Evolutionary conservation across 2,329 filamentous ascomycete species (phyloP).

Genomic region (Xylariaceae sp.): DNA sequence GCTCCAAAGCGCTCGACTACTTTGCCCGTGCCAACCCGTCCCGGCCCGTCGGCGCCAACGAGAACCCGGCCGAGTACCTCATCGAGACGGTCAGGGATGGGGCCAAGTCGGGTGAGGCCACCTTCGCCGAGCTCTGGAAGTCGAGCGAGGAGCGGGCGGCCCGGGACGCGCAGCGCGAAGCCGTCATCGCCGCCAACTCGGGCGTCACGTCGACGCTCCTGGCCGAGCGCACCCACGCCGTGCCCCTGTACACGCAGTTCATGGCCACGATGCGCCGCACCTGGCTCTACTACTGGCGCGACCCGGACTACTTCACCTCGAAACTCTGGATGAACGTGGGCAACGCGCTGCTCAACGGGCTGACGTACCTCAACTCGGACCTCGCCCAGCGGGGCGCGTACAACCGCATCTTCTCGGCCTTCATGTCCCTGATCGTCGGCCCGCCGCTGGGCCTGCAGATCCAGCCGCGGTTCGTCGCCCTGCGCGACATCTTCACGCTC

Average conservation of each 20-base stretch:
- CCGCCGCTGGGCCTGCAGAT: conserved; percentile 71
- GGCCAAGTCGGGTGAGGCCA: conserved; percentile 20
- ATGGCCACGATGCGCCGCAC: conserved; percentile 7
- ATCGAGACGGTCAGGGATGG: conserved; percentile 33
- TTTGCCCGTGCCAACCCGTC: conserved; percentile 49
- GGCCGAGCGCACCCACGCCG: conserved; percentile 4
- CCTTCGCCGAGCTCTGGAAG: neutral
- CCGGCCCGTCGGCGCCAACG: conserved; percentile 42
- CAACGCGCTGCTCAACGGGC: conserved; percentile 61
- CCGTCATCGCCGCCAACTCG: conserved; percentile 47
- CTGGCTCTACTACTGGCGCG: conserved; percentile 59
- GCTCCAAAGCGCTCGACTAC: conserved; percentile 43
- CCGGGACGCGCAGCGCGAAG: conserved; percentile 24
- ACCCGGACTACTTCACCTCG: conserved; percentile 55
- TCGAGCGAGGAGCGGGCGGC: conserved; percentile 3
- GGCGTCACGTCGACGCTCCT: neutral
- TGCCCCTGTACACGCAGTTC: conserved; percentile 6
- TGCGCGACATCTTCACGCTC: conserved; percentile 60
- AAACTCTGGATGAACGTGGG: conserved; percentile 57
- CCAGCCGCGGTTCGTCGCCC: conserved; percentile 63
- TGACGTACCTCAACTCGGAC: conserved; percentile 61
- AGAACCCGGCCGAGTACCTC: conserved; percentile 64
- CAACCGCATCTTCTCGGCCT: conserved; percentile 67
- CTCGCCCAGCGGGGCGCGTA: conserved; percentile 56
- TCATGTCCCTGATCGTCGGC: conserved; percentile 69